A percentile compares a stretch with the other conserved stretches of the same genome.
phyloP scores from a whole-genome alignment of 2,329 filamentous ascomycete genomes.

The Apiospora hydei region DNA sequence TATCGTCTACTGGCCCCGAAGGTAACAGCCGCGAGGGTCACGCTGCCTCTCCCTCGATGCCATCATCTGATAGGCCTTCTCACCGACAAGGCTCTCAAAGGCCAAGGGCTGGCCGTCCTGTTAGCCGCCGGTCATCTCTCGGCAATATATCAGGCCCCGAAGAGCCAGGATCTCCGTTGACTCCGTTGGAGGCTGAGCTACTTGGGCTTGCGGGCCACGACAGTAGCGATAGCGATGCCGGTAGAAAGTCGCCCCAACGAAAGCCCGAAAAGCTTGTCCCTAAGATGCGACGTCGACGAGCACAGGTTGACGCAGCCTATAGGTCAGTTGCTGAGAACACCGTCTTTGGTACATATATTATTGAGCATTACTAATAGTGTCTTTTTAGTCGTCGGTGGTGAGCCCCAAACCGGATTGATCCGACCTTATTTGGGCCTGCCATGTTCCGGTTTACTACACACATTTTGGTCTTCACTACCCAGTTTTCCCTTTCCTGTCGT shows the following conservation, averaged over 20 bases:
- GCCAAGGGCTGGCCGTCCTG: slow-evolving; percentile 18
- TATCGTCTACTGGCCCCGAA: not conserved
- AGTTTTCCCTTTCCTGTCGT: not conserved
- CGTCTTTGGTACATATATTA: not conserved
- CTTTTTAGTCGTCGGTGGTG: slow-evolving; percentile 21
- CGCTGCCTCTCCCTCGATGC: not conserved
- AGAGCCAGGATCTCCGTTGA: slow-evolving; percentile 38
- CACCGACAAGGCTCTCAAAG: not conserved
- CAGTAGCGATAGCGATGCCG: slow-evolving; percentile 34
- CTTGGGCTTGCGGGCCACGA: slow-evolving; percentile 37
- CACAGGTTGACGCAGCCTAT: slow-evolving; percentile 27
- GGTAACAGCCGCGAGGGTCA: not conserved
- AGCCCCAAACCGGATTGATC: not conserved
- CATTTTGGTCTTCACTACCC: not conserved
- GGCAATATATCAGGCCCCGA: slow-evolving; percentile 27
- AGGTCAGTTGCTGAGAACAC: slow-evolving; percentile 20
- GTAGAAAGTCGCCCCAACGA: slow-evolving; percentile 30
- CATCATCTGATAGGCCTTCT: not conserved
- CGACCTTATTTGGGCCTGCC: not conserved
- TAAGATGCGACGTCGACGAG: slow-evolving; percentile 17
- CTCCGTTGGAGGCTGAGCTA: slow-evolving; percentile 40
- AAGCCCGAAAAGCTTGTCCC: not conserved
- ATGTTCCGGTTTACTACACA: not conserved
- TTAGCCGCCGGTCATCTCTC: slow-evolving; percentile 35
- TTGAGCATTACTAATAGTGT: not conserved